Base-by-base conservation (phyloP, 2,329 filamentous ascomycete genomes). In the Diplodia corticola region DNA sequence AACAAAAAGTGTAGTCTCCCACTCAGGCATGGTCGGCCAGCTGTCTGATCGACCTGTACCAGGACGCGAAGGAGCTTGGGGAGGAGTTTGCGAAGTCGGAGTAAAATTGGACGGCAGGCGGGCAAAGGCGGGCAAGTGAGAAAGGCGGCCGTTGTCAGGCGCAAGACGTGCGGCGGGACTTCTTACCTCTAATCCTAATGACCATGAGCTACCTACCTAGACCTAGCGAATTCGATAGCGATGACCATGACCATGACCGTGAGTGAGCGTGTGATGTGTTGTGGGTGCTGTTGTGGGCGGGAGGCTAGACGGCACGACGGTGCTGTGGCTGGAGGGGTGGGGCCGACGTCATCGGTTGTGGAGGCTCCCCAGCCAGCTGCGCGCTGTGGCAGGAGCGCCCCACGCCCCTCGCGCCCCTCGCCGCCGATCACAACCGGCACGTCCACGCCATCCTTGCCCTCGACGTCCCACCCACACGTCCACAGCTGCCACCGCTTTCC, bases 1-100 rank as follows among this genome's bases (percentile, higher is more conserved):
- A 73, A 79, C 69, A 13, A 33, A 33, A 9, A 33, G 65, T 53
- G 65, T 75, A 95, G 89, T 95, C 90, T 63, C 95, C 95, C 28
- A 97, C 95, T 0, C 95, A 99, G 79, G 91, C 95, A 63, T 99
- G 95, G 95, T 97, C 93, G 63, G 91, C 95, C 33, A 91, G 92
- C 24, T 98, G 95, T 77, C 83, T 99, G 74, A 91, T 99, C 73
- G 95, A 99, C 80, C 80, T 99, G 69, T 99, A 97, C 81, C 93
- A 97, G 83, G 95, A 99, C 77, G 94, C 92, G 20, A 84, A 85
- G 28, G 85, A 78, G 66, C 46, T 60, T 33, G 37, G 51, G 13
- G 64, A 59, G 30, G 64, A 78, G 65, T 60, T 65, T 33, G 37
- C 64, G n/a, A 33, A 50, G 30, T 55, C 50, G 40, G 17, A 65